Percentiles rank a stretch among this genome's conserved stretches.
Evolutionary conservation across 306 rosid genomes (phyloP).

Genomic region (Citrullus mucosospermus): DNA sequence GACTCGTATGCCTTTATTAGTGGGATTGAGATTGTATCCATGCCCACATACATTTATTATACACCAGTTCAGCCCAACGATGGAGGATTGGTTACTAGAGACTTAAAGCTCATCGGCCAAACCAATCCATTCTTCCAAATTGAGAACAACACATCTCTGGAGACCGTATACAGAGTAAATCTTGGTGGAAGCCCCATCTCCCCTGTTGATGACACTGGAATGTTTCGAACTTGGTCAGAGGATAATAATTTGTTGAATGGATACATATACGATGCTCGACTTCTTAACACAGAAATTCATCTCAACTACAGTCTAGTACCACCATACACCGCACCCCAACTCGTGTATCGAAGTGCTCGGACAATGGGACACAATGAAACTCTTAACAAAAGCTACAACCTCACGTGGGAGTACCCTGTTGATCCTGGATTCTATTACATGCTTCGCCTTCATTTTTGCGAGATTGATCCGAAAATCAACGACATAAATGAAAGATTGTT

Average conservation of each 20-base stretch:
- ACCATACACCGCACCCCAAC: not conserved
- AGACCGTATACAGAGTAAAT: conserved; percentile 11
- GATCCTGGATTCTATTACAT: conserved; percentile 4
- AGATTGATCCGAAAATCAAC: not conserved
- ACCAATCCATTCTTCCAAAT: not conserved
- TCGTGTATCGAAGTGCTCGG: conserved; percentile 6
- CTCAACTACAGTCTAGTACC: not conserved
- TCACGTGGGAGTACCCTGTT: not conserved
- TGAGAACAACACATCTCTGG: conserved; percentile 7
- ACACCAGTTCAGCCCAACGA: not conserved
- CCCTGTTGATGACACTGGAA: not conserved
- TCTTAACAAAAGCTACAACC: not conserved
- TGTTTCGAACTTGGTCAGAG: conserved; percentile 1
- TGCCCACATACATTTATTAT: conserved; percentile 13
- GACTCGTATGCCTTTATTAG: conserved; percentile 16
- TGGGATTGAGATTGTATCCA: conserved; percentile 19
- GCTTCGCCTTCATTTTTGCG: conserved; percentile 17
- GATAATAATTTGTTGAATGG: not conserved
- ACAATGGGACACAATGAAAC: not conserved
- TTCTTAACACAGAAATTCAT: not conserved
- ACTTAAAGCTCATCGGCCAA: not conserved
- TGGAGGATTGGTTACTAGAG: no score
- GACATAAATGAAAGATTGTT: not conserved
- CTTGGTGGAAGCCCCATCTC: not conserved
- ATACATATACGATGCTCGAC: not conserved